Evolutionary conservation across 2,329 filamentous ascomycete species (phyloP), one percentile per base, ranked within the genome.

Genomic region (Sporothrix dimorphospora): DNA sequence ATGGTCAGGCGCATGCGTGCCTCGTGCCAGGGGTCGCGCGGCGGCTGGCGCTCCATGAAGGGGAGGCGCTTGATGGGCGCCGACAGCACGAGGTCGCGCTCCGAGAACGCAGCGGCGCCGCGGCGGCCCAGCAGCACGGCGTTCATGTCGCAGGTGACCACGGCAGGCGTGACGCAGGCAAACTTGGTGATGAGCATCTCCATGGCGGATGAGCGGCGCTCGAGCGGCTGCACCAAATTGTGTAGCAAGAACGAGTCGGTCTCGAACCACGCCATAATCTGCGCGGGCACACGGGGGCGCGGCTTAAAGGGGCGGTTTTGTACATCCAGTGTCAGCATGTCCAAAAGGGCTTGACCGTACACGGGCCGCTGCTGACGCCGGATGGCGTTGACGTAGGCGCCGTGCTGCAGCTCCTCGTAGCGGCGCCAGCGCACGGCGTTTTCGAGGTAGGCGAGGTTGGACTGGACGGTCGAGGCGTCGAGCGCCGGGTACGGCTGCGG

Each of bases 1-100:
- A 99, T 98, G 3, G 93, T 97, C 19, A 97, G 86, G 27, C 94
- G 91, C 87, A 97, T 96, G 21, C 95, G 93, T 16, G 95, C 90
- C 81, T 97, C 94, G 76, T 99, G 96, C 86, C 96, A 98, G 0
- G 94, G 94, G 78, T 99, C 95, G 1, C 85, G 81, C 0, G 87
- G 85, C 11, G 86, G 79, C 76, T 87, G 84, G 74, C 86, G 86
- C 9, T 87, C 87, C 78, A 86, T 84, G 77, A 85, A 91, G 59
- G 83, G 88, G 53, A 84, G 86, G 81, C 83, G 88, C 73, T 83
- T 86, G 59, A 85, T 84, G 9, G 84, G 88, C 14, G 84, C 84
- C 4, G 90, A 88, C 70, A 90, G 82, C 73, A 85, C 85, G 61
- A 90, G 83, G 71, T 89, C 86, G 12, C 83, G 80, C 3, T 88